Conservation (phyloP, 163 green algal genomes). For the Coccomyxa subellipsoidea region DNA sequence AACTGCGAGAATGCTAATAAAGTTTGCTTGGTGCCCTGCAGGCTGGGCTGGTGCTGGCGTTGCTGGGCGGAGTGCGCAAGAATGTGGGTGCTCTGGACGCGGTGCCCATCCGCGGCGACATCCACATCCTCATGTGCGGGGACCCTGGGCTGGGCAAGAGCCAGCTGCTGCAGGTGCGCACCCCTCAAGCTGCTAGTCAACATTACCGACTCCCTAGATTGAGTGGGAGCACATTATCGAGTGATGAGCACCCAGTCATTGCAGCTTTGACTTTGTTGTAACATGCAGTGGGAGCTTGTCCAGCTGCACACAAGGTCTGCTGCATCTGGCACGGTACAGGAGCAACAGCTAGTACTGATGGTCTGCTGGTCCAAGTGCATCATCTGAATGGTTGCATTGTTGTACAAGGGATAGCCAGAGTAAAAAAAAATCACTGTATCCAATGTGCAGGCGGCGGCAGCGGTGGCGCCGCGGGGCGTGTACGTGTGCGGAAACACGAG, state of each 20-base stretch:
- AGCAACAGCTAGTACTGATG: no score
- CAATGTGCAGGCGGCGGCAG: constrained; percentile 58
- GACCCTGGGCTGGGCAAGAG: constrained; percentile 94
- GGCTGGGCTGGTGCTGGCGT: constrained; percentile 74
- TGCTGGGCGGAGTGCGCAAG: constrained; percentile 85
- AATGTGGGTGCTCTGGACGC: constrained; percentile 14
- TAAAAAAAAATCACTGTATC: not conserved
- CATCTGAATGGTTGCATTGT: no score
- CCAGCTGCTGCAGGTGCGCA: constrained; percentile 76
- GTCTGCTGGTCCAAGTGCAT: no score
- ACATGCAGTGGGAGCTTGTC: no score
- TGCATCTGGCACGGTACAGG: no score
- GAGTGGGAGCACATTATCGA: no score
- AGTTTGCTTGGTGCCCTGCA: not conserved
- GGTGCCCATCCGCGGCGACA: constrained; percentile 69
- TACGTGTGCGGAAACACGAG: constrained; percentile 89
- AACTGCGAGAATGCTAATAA: no score
- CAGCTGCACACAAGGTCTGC: no score
- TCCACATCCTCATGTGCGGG: constrained; percentile 78
- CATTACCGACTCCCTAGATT: no score
- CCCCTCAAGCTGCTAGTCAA: no score
- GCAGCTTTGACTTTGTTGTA: no score
- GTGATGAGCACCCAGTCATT: no score
- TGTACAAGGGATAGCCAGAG: not conserved
- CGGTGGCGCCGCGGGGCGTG: constrained; percentile 74